Conservation (phyloP, 2,329 filamentous ascomycete genomes). For the Fusarium sp. region DNA sequence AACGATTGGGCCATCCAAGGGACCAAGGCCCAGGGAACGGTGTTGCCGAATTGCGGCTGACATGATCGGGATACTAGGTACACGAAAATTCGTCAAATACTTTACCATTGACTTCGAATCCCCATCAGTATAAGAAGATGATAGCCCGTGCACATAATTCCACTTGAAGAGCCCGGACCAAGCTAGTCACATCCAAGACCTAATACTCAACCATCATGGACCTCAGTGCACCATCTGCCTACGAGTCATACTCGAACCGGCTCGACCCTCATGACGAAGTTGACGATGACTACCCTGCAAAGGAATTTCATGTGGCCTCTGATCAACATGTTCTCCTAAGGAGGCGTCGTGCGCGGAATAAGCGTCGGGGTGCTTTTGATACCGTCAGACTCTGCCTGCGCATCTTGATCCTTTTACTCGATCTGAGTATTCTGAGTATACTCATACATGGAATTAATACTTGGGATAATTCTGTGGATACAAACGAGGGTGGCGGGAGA, state of each 20-base stretch:
- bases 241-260: conserved; percentile 12
- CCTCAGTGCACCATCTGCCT: background rate
- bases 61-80: background rate
- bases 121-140: background rate
- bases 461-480: background rate
- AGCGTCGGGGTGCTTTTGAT: background rate
- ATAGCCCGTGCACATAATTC: background rate
- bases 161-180: background rate
- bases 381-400: background rate
- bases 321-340: conserved; percentile 2
- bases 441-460: background rate
- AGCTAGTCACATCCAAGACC: background rate
- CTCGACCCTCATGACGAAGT: conserved; percentile 6
- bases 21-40: background rate
- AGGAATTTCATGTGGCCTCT: background rate
- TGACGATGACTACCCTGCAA: background rate
- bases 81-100: background rate
- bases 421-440: conserved; percentile 6
- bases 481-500: background rate
- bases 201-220: background rate
- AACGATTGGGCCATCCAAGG: background rate
- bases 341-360: background rate
- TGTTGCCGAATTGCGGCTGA: conserved; percentile 1
- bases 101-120: background rate
- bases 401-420: background rate